These are phyloP conservation scores for Collybia mongolica DNA, from an alignment of 768 basidiomycete genomes.

Conservation along the genomic window DNA sequence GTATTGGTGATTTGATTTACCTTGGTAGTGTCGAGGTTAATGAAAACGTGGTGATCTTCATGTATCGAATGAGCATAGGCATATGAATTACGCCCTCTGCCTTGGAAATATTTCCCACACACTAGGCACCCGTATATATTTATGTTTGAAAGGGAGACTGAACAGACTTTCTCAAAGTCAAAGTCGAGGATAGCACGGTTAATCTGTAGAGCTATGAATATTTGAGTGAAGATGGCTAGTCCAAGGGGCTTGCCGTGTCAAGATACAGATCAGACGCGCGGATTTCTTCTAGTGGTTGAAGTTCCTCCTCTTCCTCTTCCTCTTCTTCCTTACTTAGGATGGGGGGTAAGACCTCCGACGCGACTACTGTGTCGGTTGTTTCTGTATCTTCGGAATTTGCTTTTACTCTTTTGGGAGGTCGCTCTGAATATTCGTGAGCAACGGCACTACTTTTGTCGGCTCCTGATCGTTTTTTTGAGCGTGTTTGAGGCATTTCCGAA, in stretches of 20 bases:
- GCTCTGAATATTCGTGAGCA: constrained; percentile 15
- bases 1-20: constrained; percentile 37
- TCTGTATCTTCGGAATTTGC: constrained; percentile 2
- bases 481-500: constrained; percentile 3
- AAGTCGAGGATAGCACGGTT: constrained; percentile 91
- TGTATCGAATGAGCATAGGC: constrained; percentile 97
- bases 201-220: constrained; percentile 51
- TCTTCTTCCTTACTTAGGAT: constrained; percentile 17
- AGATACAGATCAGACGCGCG: constrained; percentile 87
- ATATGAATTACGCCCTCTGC: constrained; percentile 88
- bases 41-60: constrained; percentile 98
- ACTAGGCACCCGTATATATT: constrained; percentile 98
- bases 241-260: constrained; percentile 69
- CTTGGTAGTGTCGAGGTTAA: constrained; percentile 92
- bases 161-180: constrained; percentile 99
- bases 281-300: constrained; percentile 27
- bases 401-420: constrained; percentile 36
- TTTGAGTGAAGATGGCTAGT: not conserved
- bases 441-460: constrained; percentile 5
- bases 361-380: not conserved
- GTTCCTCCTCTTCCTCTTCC: constrained; percentile 32
- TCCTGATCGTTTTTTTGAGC: constrained; percentile 11
- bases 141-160: constrained; percentile 93
- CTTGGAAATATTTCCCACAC: constrained; percentile 98
- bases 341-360: not conserved